Percentiles rank a stretch among this genome's conserved stretches.
Evolutionary conservation across 768 basidiomycete species (phyloP).

Genomic region (Antrodiella citrinella): DNA sequence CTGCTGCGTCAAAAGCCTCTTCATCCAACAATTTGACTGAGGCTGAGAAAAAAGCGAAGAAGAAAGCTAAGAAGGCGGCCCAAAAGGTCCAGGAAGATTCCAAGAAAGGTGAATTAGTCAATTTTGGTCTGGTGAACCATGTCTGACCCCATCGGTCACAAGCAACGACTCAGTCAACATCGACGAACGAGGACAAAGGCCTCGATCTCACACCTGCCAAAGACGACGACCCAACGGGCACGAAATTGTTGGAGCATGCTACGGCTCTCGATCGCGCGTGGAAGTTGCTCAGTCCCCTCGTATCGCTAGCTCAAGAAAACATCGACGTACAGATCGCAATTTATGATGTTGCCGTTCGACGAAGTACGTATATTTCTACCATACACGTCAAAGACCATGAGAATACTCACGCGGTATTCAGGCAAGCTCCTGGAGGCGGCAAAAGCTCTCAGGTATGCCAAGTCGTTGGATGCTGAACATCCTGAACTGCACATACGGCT

Average conservation of each 20-base stretch:
- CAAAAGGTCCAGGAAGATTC: constrained; percentile 56
- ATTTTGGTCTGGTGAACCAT: too few relatives aligned
- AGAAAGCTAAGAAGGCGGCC: constrained; percentile 80
- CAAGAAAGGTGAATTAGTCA: constrained; percentile 60
- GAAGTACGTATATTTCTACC: constrained; percentile 44
- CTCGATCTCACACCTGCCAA: constrained; percentile 46
- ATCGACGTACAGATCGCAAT: constrained; percentile 65
- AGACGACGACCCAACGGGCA: constrained; percentile 83
- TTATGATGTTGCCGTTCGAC: constrained; percentile 78
- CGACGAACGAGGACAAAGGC: constrained; percentile 58
- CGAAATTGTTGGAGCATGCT: constrained; percentile 51
- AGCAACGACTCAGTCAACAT: constrained; percentile 23
- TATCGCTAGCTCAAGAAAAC: constrained; percentile 38
- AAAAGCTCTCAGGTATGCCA: constrained; percentile 54
- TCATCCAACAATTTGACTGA: constrained; percentile 36
- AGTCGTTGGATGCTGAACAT: constrained; percentile 41
- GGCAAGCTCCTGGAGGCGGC: constrained; percentile 79
- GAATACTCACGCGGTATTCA: constrained; percentile 19
- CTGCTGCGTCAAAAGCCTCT: constrained; percentile 35
- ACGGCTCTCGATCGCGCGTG: constrained; percentile 72
- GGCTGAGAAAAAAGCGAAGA: constrained; percentile 74
- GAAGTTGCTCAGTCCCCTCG: constrained; percentile 60
- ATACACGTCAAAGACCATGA: neutral
- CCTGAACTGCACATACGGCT: constrained; percentile 68
- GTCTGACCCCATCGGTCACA: constrained; percentile 11